phyloP scores from a whole-genome alignment of 345 rosid species.

The Euphorbia pulcherrima region DNA sequence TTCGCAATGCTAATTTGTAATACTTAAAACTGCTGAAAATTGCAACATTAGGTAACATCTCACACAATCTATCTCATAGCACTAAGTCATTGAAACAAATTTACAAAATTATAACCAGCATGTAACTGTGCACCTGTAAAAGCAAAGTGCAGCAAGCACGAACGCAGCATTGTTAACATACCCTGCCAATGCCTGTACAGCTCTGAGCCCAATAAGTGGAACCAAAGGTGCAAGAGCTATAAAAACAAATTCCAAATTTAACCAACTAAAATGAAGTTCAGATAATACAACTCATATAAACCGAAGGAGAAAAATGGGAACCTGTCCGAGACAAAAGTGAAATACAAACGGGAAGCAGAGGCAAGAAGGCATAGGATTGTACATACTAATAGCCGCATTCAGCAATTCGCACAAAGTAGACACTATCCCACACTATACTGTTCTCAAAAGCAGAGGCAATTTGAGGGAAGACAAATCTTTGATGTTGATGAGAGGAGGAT shows the following conservation, averaged over 20 bases:
- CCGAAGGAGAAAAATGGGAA: constrained; percentile 8
- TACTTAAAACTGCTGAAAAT: background rate
- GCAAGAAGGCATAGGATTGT: constrained; percentile 85
- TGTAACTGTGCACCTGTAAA: constrained; percentile 27
- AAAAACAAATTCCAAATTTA: constrained; percentile 12
- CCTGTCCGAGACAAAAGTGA: constrained; percentile 59
- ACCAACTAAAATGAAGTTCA: background rate
- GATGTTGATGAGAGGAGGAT: constrained; percentile 15
- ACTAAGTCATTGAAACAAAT: background rate
- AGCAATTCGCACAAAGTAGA: constrained; percentile 69
- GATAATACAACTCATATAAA: background rate
- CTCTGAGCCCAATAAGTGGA: constrained; percentile 63
- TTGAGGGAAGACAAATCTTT: constrained; percentile 24
- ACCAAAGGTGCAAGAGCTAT: constrained; percentile 75
- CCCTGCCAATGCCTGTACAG: constrained; percentile 75
- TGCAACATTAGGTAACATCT: background rate
- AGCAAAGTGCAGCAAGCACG: constrained; percentile 33
- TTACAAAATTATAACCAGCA: background rate
- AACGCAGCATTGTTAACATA: constrained; percentile 70
- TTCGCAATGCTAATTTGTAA: background rate
- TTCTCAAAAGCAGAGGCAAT: constrained; percentile 46
- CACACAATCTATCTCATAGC: background rate
- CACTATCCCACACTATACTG: constrained; percentile 83
- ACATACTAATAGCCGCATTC: constrained; percentile 92
- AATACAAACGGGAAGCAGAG: constrained; percentile 67